Evolutionary conservation across 1,139 yeast species (phyloP), one percentile per base, ranked within the genome.

Genomic region (Arxiozyma bovina): DNA sequence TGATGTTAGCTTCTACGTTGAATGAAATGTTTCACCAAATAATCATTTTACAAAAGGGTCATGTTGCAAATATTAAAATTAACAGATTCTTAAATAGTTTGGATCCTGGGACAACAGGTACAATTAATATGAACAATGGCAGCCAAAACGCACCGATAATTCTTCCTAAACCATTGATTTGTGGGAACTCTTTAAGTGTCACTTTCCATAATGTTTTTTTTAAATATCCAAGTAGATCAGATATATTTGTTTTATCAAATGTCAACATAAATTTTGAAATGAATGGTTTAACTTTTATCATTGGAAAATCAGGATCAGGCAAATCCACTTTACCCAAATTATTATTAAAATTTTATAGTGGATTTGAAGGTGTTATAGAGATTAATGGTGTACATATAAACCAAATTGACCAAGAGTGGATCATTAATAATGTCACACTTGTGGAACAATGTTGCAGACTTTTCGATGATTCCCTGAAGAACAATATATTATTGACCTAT

Each of bases 221-320:
- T 64, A 65, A 74, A 1, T 91, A 90, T 64, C 82, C 86, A 0
- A 68, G 80, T 1, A 76, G 91, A 58, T 73, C 75, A 0, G 73
- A 74, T 5, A 63, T 63, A 0, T 56, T 60, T 4, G 80, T 80
- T 0, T 67, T 91, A 21, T 67, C 76, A 0, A 60, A 77, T 50
- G 72, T 85, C 1, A 64, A 70, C 21, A 58, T 87, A 45, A 60
- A 63, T 1, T 71, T 91, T 40, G 69, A 73, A 6, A 68, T 79
- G 0, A 77, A 79, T 1, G 62, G 73, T 44, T 66, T 80, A 21
- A 81, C 83, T 3, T 91, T 80, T 62, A 69, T 93, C 1, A 78
- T 93, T 50, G 99, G 99, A 0, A 76, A 77, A 57, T 89, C 97
- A 0, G 99, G 99, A 0, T 83, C 93, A 0, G 99, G 99, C 0